A percentile compares a stretch with the other conserved stretches of the same genome.
Evolutionary conservation across 306 rosid species (phyloP).

Genomic region (Senna siamea): DNA sequence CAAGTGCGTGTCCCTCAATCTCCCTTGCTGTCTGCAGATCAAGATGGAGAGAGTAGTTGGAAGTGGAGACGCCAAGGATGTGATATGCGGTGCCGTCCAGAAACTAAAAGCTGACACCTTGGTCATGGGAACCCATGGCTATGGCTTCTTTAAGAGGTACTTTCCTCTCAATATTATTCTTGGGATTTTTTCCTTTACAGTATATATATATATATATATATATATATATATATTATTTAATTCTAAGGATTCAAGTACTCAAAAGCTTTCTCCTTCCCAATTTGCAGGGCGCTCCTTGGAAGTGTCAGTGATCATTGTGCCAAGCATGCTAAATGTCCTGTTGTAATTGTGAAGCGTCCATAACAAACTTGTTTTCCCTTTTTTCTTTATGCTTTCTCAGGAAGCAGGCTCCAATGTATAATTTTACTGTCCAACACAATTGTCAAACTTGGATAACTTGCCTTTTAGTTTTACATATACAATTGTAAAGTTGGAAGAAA

Average conservation of each 20-base stretch:
- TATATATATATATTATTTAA: too few species aligned
- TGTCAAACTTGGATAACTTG: background rate
- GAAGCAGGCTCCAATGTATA: background rate
- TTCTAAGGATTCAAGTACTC: background rate
- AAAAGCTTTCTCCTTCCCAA: background rate
- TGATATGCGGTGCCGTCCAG: conserved; percentile 65
- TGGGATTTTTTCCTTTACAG: too few species aligned
- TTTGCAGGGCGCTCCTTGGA: conserved; percentile 74
- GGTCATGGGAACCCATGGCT: conserved; percentile 86
- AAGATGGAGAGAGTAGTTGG: conserved; percentile 61
- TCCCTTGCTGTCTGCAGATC: conserved; percentile 41
- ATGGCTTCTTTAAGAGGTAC: conserved; percentile 82
- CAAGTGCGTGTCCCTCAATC: background rate
- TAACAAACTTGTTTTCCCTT: background rate
- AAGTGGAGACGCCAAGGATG: conserved; percentile 74
- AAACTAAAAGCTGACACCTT: conserved; percentile 67
- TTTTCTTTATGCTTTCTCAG: background rate
- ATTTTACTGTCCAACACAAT: background rate
- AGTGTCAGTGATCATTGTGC: conserved; percentile 82
- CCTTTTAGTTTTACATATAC: background rate
- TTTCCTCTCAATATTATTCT: too few species aligned
- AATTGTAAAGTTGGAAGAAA: background rate
- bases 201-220: too few species aligned
- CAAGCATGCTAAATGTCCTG: conserved; percentile 70
- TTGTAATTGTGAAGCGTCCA: conserved; percentile 70